Evolutionary conservation across 176 grass and related monocot species (phyloP).

Genomic region (barley (Hordeum vulgare)): MorexV3_pseudomolecules_assembly NC_058523.1:10862731-10863230

Average conservation of each 20-base stretch:
- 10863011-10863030: constrained; percentile 66
- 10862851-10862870: not conserved
- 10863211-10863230: not conserved
- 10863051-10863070: constrained; percentile 68
- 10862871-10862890: not conserved
- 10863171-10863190: constrained; percentile 31
- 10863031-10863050: constrained; percentile 71
- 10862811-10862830: not conserved
- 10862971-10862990: not conserved
- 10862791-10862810: not conserved
- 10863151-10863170: constrained; percentile 88
- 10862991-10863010: not conserved
- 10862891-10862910: not conserved
- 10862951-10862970: not conserved
- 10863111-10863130: constrained; percentile 78
- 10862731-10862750: not conserved
- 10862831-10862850: not conserved
- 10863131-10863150: constrained; percentile 75
- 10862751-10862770: not conserved
- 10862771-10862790: not conserved
- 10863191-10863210: not conserved
- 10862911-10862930: too few relatives aligned
- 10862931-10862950: not conserved
- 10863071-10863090: constrained; percentile 62
- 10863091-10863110: constrained; percentile 88